A percentile compares a stretch with the other conserved stretches of the same genome.
These are phyloP conservation scores for Colletotrichum eremochloae DNA, from an alignment of 2,329 filamentous ascomycete genomes.

Conservation along the genomic window DNA sequence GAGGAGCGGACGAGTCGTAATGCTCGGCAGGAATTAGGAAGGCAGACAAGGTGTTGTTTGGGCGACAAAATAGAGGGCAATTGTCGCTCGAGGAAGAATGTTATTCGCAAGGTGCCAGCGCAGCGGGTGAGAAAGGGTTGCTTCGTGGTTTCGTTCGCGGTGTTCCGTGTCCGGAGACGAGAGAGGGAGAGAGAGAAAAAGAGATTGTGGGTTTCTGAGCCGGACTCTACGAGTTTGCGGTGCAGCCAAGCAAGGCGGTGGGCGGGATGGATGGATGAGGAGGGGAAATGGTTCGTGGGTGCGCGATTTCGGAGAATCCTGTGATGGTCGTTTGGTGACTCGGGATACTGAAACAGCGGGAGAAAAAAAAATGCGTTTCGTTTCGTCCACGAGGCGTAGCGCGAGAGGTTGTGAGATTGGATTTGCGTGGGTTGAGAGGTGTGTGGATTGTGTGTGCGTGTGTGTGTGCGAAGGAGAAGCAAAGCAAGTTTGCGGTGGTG, in stretches of 20 bases:
- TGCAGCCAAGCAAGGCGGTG: slow-evolving; percentile 2
- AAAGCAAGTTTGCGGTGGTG: slow-evolving; percentile 42
- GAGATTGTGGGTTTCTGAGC: slow-evolving; percentile 13
- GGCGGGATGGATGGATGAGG: background rate
- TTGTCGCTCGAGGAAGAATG: slow-evolving; percentile 12
- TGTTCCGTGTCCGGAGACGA: slow-evolving; percentile 20
- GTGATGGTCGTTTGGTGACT: slow-evolving; percentile 30
- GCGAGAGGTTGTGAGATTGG: slow-evolving; percentile 27
- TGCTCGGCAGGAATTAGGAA: slow-evolving; percentile 27
- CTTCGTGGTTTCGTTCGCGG: slow-evolving; percentile 29
- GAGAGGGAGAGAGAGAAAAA: background rate
- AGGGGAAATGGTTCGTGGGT: slow-evolving; percentile 1
- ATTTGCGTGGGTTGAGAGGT: slow-evolving; percentile 24
- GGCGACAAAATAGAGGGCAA: slow-evolving; percentile 15
- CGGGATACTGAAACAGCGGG: slow-evolving; percentile 37
- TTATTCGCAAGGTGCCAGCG: background rate
- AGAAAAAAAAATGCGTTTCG: slow-evolving; percentile 33
- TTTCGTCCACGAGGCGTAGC: slow-evolving; percentile 41
- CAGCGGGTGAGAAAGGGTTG: background rate
- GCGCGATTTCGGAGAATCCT: slow-evolving; percentile 29
- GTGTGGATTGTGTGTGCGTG: slow-evolving; percentile 9
- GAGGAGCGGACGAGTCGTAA: slow-evolving; percentile 36
- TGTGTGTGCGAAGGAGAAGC: slow-evolving; percentile 35
- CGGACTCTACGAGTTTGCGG: slow-evolving; percentile 31
- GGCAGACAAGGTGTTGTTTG: background rate